These are phyloP conservation scores for Exophiala phaeomuriformis DNA, from an alignment of 2,329 filamentous ascomycete species.

Conservation along the genomic window DNA sequence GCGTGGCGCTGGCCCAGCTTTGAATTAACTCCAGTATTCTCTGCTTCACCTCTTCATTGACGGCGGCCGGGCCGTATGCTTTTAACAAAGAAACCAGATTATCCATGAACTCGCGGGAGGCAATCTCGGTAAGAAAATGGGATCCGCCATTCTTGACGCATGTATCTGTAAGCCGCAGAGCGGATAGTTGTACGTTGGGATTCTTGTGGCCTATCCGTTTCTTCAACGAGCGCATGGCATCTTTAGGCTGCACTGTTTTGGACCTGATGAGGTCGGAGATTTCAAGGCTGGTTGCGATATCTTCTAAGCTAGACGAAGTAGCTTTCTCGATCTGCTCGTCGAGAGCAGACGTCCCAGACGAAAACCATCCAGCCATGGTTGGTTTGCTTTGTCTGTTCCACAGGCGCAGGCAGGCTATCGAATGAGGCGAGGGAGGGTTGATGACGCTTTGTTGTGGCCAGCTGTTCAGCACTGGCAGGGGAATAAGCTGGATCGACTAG, in stretches of 20 bases:
- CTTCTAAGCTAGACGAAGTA: slow-evolving; percentile 88
- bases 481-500: too few species aligned
- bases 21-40: slow-evolving; percentile 94
- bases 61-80: slow-evolving; percentile 62
- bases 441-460: neutral
- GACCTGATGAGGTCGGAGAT: slow-evolving; percentile 96
- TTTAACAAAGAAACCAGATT: slow-evolving; percentile 86
- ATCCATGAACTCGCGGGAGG: slow-evolving; percentile 96
- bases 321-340: slow-evolving; percentile 97
- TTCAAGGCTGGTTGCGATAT: slow-evolving; percentile 94
- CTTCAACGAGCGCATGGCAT: slow-evolving; percentile 96
- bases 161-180: slow-evolving; percentile 94
- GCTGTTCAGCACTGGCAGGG: too few species aligned
- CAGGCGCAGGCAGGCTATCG: neutral
- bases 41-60: slow-evolving; percentile 76
- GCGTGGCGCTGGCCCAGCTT: slow-evolving; percentile 82
- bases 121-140: slow-evolving; percentile 92
- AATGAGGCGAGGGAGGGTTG: neutral
- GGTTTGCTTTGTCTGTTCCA: neutral
- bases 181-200: slow-evolving; percentile 89
- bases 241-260: slow-evolving; percentile 93
- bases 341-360: slow-evolving; percentile 78
- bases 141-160: slow-evolving; percentile 97
- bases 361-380: slow-evolving; percentile 95
- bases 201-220: slow-evolving; percentile 94